phyloP scores from a whole-genome alignment of 2,329 filamentous ascomycete species.

The Pestalotiopsis sp. region DNA sequence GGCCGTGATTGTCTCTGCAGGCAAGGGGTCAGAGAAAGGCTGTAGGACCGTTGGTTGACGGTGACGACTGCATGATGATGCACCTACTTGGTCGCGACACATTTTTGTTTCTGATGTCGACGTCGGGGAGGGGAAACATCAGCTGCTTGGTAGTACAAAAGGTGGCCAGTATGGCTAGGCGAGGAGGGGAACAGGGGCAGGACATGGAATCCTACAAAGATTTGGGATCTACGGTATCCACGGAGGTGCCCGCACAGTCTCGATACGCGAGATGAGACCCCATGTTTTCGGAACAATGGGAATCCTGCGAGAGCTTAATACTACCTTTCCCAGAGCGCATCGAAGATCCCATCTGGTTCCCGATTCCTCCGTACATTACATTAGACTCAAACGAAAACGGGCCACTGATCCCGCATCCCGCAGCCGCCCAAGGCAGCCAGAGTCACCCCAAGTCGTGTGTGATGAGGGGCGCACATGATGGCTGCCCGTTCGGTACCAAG shows the following conservation, averaged over 20 bases:
- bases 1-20: not conserved
- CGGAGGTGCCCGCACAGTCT: too few species aligned
- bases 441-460: not conserved
- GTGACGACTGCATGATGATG: constrained; percentile 3
- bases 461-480: not conserved
- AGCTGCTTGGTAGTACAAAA: not conserved
- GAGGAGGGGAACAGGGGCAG: not conserved
- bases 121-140: not conserved
- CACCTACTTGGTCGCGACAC: not conserved
- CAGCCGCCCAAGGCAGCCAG: not conserved
- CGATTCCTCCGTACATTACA: not conserved
- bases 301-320: too few species aligned
- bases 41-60: not conserved
- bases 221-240: too few species aligned
- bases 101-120: not conserved
- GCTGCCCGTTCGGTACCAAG: not conserved
- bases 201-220: not conserved
- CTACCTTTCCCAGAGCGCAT: too few species aligned
- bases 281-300: too few species aligned
- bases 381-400: not conserved
- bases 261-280: too few species aligned
- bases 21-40: not conserved
- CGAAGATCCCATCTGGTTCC: not conserved
- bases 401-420: not conserved
- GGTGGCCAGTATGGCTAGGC: not conserved